Evolutionary conservation across 179 eudicot genomes (phyloP).

Genomic region (Beta macrorhiza): DNA sequence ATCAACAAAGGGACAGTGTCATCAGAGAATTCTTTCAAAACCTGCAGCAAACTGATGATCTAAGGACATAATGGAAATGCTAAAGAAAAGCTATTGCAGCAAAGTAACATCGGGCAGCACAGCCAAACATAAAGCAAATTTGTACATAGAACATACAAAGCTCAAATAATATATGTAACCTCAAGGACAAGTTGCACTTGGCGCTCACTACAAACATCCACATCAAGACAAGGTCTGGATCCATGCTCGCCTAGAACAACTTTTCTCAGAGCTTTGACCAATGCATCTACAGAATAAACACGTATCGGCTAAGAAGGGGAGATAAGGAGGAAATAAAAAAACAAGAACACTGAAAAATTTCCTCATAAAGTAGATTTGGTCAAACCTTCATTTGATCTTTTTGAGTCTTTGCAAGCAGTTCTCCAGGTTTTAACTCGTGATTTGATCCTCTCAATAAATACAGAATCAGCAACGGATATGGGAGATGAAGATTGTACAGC

Average conservation of each 20-base stretch:
- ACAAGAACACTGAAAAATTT: constrained; percentile 9
- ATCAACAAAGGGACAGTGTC: constrained; percentile 68
- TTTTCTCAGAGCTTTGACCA: constrained; percentile 67
- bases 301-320: constrained; percentile 21
- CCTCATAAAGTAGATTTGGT: constrained; percentile 9
- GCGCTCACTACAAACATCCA: constrained; percentile 90
- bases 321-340: neutral
- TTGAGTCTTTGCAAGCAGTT: constrained; percentile 51
- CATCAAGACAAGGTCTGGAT: constrained; percentile 73
- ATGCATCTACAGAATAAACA: constrained; percentile 52
- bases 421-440: constrained; percentile 69
- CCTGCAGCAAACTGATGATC: constrained; percentile 42
- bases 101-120: neutral
- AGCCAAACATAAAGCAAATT: neutral
- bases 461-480: constrained; percentile 68
- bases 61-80: constrained; percentile 16
- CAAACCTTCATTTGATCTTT: constrained; percentile 53
- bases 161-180: constrained; percentile 36
- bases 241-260: constrained; percentile 70
- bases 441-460: constrained; percentile 68
- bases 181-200: constrained; percentile 82
- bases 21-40: constrained; percentile 50
- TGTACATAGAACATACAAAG: neutral
- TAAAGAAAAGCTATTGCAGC: neutral
- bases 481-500: constrained; percentile 38